Conservation (phyloP, 202 grass and related monocot genomes). For the Zoysia matrella region DNA sequence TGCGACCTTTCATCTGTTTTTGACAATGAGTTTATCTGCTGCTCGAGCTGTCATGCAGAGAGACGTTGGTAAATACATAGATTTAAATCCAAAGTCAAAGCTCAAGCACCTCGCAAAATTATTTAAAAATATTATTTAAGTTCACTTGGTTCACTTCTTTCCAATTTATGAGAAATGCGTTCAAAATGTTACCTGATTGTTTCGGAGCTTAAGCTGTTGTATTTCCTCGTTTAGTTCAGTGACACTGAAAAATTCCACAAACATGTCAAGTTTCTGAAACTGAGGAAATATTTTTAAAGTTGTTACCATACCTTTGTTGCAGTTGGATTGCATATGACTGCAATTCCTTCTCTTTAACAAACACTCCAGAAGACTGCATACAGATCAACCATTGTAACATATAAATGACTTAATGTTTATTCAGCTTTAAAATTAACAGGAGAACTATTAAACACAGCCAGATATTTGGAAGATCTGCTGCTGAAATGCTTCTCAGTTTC, state of each 20-base stretch:
- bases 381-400: slow-evolving; percentile 22
- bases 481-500: not conserved
- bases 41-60: slow-evolving; percentile 62
- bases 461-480: not conserved
- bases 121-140: slow-evolving; percentile 10
- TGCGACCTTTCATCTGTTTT: not conserved
- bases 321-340: slow-evolving; percentile 61
- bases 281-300: slow-evolving; percentile 16
- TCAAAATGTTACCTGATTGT: slow-evolving; percentile 61
- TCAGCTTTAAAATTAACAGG: slow-evolving; percentile 14
- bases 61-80: not conserved
- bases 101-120: not conserved
- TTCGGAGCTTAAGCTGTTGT: slow-evolving; percentile 33
- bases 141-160: not conserved
- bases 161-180: slow-evolving; percentile 8
- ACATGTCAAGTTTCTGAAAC: slow-evolving; percentile 24
- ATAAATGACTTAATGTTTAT: slow-evolving; percentile 3
- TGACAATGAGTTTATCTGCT: slow-evolving; percentile 64
- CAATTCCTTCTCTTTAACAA: slow-evolving; percentile 75
- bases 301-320: slow-evolving; percentile 69
- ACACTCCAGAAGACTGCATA: slow-evolving; percentile 53
- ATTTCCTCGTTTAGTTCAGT: too few species aligned
- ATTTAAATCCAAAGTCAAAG: slow-evolving; percentile 5
- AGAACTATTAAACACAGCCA: not conserved
- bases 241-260: slow-evolving; percentile 58